These are phyloP conservation scores for Huntiella moniliformis DNA, from an alignment of 2,329 filamentous ascomycete species.

Conservation along the genomic window DNA sequence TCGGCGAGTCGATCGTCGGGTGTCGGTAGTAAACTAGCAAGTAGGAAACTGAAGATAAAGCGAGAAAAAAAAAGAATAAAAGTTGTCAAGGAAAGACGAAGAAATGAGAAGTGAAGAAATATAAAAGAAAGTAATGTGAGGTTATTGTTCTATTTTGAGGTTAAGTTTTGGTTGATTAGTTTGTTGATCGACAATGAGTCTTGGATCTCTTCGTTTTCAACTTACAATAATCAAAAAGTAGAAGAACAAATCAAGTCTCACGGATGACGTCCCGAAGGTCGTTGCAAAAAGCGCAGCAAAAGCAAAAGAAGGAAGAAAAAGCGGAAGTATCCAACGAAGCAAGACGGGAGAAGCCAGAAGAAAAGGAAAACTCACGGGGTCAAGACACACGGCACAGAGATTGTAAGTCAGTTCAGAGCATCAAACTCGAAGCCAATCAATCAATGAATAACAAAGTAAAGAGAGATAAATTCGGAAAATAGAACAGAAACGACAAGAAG, in stretches of 20 bases:
- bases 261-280: conserved; percentile 1
- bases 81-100: background rate
- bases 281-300: background rate
- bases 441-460: too few species aligned
- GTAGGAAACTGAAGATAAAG: background rate
- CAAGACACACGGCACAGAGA: too few species aligned
- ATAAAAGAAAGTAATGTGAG: conserved; percentile 1
- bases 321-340: too few species aligned
- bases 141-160: background rate
- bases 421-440: too few species aligned
- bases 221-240: background rate
- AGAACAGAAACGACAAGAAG: too few species aligned
- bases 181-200: background rate
- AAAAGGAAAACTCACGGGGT: too few species aligned
- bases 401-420: too few species aligned
- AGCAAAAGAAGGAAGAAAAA: background rate
- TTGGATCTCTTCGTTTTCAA: background rate
- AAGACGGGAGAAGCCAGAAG: too few species aligned
- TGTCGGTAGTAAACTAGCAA: background rate
- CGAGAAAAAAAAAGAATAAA: background rate
- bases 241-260: background rate
- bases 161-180: background rate
- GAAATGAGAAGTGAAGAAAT: background rate
- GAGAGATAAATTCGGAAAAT: too few species aligned
- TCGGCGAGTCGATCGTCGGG: background rate